phyloP scores from a whole-genome alignment of 83 land plant species.

The Diphasiastrum complanatum region DNA sequence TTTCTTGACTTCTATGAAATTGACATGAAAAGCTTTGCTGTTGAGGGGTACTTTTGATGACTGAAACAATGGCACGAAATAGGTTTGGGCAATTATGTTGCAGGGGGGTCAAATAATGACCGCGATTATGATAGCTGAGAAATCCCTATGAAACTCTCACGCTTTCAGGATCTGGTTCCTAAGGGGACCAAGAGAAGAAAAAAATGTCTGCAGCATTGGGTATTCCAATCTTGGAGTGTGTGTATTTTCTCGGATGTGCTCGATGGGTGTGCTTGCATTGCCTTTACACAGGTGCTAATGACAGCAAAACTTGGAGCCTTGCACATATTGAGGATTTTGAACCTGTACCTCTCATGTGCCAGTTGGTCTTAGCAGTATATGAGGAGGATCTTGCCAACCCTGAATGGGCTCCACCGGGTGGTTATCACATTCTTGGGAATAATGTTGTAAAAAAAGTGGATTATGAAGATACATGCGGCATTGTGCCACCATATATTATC shows the following conservation, averaged over 20 bases:
- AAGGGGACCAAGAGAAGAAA: no score
- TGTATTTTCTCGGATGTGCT: conserved; percentile 51
- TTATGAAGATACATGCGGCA: conserved; percentile 45
- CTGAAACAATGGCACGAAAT: no score
- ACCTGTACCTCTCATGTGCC: conserved; percentile 68
- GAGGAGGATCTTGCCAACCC: conserved; percentile 64
- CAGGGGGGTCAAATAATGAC: no score
- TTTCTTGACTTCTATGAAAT: no score
- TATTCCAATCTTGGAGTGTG: conserved; percentile 54
- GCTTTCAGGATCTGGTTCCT: no score
- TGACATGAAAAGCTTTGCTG: no score
- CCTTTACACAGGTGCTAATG: conserved; percentile 45
- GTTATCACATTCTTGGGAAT: conserved; percentile 50
- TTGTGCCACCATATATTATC: conserved; percentile 54
- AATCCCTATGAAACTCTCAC: no score
- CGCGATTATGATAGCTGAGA: no score
- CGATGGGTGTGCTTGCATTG: conserved; percentile 67
- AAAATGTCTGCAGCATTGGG: conserved; percentile 48
- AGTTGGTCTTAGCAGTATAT: conserved; percentile 62
- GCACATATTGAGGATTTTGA: conserved; percentile 56
- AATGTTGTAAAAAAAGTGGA: conserved; percentile 32
- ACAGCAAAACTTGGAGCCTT: conserved; percentile 51
- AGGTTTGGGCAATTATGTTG: no score
- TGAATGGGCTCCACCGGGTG: conserved; percentile 59
- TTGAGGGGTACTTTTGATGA: no score